Conservation (phyloP, 768 basidiomycete genomes). For the Fibroporia radiculosa region DNA sequence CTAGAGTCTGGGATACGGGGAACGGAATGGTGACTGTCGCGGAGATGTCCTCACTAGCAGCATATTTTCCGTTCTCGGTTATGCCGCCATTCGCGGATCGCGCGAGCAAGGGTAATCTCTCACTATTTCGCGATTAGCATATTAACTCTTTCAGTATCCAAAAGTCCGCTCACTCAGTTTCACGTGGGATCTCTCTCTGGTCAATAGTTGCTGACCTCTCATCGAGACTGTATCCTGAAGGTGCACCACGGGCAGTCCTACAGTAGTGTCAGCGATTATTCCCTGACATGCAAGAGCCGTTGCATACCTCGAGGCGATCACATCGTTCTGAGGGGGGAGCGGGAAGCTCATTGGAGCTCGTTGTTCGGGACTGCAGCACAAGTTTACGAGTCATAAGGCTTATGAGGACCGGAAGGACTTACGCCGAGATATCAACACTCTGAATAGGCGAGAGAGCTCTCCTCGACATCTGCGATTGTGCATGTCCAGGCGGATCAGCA, state of each 20-base stretch:
- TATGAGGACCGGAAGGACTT: conserved; percentile 10
- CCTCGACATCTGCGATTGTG: background rate
- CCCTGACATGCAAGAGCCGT: too few relatives aligned
- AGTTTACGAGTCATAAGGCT: background rate
- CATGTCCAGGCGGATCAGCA: conserved; percentile 17
- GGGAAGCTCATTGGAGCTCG: conserved; percentile 29
- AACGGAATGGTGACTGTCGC: conserved; percentile 10
- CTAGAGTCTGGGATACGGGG: conserved; percentile 13
- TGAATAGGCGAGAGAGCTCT: conserved; percentile 20
- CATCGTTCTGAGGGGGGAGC: conserved; percentile 33
- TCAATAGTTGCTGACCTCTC: conserved; percentile 7
- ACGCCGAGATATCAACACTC: conserved; percentile 27
- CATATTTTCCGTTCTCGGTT: conserved; percentile 9
- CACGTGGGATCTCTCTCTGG: conserved; percentile 6
- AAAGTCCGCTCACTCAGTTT: conserved; percentile 15
- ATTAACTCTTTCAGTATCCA: conserved; percentile 20
- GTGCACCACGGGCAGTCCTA: conserved; percentile 12
- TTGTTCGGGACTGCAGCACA: conserved; percentile 1
- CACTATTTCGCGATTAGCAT: conserved; percentile 27
- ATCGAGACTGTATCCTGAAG: conserved; percentile 15
- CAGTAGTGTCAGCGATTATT: background rate
- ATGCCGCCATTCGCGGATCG: conserved; percentile 24
- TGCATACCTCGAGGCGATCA: conserved; percentile 27
- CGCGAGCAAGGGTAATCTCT: conserved; percentile 45
- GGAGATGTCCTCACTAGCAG: conserved; percentile 10